Evolutionary conservation across 805 yeast genomes (phyloP), one percentile per base, ranked within the genome.

Genomic region (Pichia manshurica): DNA sequence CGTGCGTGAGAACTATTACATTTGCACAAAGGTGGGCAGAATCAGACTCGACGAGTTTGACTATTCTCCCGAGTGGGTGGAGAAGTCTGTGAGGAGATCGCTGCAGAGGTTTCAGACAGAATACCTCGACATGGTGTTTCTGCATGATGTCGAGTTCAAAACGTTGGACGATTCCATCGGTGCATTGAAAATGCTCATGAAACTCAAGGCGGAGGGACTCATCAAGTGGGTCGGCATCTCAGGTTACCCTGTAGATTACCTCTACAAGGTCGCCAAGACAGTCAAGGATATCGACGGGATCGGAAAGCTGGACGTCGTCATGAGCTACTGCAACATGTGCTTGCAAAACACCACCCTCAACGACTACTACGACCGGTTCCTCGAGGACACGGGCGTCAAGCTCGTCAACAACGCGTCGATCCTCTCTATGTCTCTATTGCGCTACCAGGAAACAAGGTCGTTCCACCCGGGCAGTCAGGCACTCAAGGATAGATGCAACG

Each of bases 101-200:
- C 67, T 86, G 45, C 61, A 76, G 40, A 69, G 96, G 48, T 72
- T 90, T 44, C 60, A 74, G 36, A 85, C 96, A 0, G 50, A 56
- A 3, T 87, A 88, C 61, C 62, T 91, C 53, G 97, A 90, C 63
- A 67, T 86, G 50, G 90, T 91, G 5, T 87, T 86, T 62, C 70
- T 89, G 55, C 98, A 91, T 65, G 98, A 90, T 60, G 78, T 89
- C 41, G 98, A 90, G 62, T 91, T 90, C 64, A 84, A 81, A 7
- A 62, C 73, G 0, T 75, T 74, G 29, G 69, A 62, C 1, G 75
- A 76, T 20, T 77, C 82, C 4, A 57, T 77, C 15, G 82, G 63
- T 22, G 96, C 96, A 0, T 67, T 91, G 45, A 66, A 62, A 23
- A 82, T 80, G 54, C 69, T 88, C 54, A 74, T 69, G 55, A 64